Evolutionary conservation across 2,329 filamentous ascomycete genomes (phyloP).

Genomic region (Lasiodiplodia sp.): DNA sequence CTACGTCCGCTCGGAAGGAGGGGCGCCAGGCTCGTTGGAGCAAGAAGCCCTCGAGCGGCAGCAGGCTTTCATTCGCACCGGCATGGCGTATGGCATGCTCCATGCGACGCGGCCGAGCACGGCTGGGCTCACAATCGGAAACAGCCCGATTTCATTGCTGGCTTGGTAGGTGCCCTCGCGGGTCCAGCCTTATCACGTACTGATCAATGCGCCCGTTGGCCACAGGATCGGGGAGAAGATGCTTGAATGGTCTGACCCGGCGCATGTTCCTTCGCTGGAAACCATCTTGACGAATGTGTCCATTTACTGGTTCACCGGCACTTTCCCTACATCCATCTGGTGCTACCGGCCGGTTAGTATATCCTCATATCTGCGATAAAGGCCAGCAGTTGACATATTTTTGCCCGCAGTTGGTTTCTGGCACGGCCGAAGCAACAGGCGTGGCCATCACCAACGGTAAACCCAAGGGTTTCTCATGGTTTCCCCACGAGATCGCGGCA

Average conservation of each 20-base stretch:
- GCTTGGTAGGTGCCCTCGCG: slow-evolving; percentile 52
- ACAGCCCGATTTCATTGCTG: slow-evolving; percentile 64
- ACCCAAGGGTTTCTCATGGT: slow-evolving; percentile 54
- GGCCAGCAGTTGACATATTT: not conserved
- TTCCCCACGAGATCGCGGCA: slow-evolving; percentile 51
- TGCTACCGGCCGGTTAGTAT: slow-evolving; percentile 52
- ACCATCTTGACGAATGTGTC: slow-evolving; percentile 59
- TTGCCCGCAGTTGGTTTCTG: not conserved
- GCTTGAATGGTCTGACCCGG: slow-evolving; percentile 59
- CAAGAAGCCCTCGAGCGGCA: slow-evolving; percentile 47
- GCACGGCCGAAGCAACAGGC: not conserved
- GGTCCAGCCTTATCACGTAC: not conserved
- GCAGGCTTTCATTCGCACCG: slow-evolving; percentile 50
- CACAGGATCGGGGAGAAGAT: slow-evolving; percentile 56
- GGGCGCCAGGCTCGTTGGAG: slow-evolving; percentile 40
- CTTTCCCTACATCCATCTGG: slow-evolving; percentile 57
- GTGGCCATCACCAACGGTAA: slow-evolving; percentile 40
- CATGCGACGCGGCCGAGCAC: slow-evolving; percentile 65
- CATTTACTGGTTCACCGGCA: slow-evolving; percentile 64
- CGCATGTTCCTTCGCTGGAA: slow-evolving; percentile 44
- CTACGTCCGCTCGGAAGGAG: not conserved
- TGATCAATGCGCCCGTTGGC: slow-evolving; percentile 45
- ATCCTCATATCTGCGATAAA: not conserved
- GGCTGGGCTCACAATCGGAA: slow-evolving; percentile 61
- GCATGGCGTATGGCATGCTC: slow-evolving; percentile 58